Percentiles rank a stretch among this genome's conserved stretches.
Conservation (phyloP, 768 basidiomycete genomes). For the Lyophyllum decastes region DNA sequence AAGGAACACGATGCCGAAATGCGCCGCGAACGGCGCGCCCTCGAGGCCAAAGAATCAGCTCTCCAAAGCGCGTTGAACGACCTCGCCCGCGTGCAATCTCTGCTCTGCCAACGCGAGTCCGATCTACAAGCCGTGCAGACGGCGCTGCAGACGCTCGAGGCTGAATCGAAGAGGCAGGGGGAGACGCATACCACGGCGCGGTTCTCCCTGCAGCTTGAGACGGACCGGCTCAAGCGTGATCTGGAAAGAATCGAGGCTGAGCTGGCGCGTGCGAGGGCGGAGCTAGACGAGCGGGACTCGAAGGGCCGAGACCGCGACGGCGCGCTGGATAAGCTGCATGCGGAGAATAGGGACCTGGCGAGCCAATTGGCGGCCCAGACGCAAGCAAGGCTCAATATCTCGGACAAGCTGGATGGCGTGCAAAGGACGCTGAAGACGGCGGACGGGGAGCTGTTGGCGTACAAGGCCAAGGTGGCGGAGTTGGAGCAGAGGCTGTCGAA, state of each 20-base stretch:
- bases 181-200: constrained; percentile 82
- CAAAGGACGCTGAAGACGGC: constrained; percentile 62
- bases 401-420: constrained; percentile 84
- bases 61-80: constrained; percentile 64
- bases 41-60: constrained; percentile 73
- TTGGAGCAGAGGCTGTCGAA: constrained; percentile 81
- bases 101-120: constrained; percentile 70
- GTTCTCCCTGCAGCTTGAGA: constrained; percentile 87
- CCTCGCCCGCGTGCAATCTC: constrained; percentile 59
- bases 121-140: constrained; percentile 76
- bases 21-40: constrained; percentile 58
- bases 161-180: constrained; percentile 77
- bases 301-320: constrained; percentile 70
- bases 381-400: constrained; percentile 81
- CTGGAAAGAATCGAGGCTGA: constrained; percentile 81
- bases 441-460: constrained; percentile 64
- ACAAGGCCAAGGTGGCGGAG: constrained; percentile 66
- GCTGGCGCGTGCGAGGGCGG: constrained; percentile 66
- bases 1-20: constrained; percentile 64
- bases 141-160: constrained; percentile 70
- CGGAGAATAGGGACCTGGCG: constrained; percentile 80
- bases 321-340: constrained; percentile 72
- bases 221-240: constrained; percentile 85
- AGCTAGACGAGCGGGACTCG: constrained; percentile 67
- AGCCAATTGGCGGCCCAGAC: constrained; percentile 81